Percentiles rank a stretch among this genome's conserved stretches.
phyloP scores from a whole-genome alignment of 192 early-diverging fungal species.

The Gigaspora rosea region DNA sequence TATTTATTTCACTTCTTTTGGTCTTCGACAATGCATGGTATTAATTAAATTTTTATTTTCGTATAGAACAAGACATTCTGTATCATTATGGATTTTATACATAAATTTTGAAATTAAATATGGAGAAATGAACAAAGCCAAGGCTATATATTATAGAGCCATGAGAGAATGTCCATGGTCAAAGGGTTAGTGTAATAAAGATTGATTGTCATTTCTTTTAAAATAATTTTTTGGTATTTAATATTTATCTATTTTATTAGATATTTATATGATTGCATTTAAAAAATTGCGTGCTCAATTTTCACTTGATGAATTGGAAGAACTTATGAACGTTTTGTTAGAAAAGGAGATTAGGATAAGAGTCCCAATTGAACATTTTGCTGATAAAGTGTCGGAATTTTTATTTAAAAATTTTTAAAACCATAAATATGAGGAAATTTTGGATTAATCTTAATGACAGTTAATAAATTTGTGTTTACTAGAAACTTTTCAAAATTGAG shows the following conservation, averaged over 20 bases:
- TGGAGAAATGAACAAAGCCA: slow-evolving; percentile 45
- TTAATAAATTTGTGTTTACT: too few relatives aligned
- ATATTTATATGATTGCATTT: slow-evolving; percentile 59
- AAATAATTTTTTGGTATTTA: neutral
- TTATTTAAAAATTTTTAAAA: too few relatives aligned
- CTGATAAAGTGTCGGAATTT: neutral
- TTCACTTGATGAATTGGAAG: slow-evolving; percentile 51
- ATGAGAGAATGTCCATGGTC: slow-evolving; percentile 70
- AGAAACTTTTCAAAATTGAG: too few relatives aligned
- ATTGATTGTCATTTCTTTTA: neutral
- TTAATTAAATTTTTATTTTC: neutral
- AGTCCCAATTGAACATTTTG: slow-evolving; percentile 35
- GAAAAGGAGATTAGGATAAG: slow-evolving; percentile 68
- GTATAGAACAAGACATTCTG: slow-evolving; percentile 45
- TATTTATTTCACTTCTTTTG: neutral
- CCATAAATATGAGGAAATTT: too few relatives aligned
- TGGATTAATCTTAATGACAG: too few relatives aligned
- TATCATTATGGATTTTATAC: slow-evolving; percentile 62
- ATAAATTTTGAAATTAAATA: slow-evolving; percentile 60
- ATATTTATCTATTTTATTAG: slow-evolving; percentile 34
- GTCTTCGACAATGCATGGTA: too few relatives aligned
- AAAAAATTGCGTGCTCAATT: slow-evolving; percentile 42
- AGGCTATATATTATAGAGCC: slow-evolving; percentile 57
- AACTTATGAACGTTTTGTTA: slow-evolving; percentile 59
- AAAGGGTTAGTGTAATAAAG: slow-evolving; percentile 50